phyloP scores from a whole-genome alignment of 2,329 filamentous ascomycete species.

The Cylindrodendrum hubeiense region DNA sequence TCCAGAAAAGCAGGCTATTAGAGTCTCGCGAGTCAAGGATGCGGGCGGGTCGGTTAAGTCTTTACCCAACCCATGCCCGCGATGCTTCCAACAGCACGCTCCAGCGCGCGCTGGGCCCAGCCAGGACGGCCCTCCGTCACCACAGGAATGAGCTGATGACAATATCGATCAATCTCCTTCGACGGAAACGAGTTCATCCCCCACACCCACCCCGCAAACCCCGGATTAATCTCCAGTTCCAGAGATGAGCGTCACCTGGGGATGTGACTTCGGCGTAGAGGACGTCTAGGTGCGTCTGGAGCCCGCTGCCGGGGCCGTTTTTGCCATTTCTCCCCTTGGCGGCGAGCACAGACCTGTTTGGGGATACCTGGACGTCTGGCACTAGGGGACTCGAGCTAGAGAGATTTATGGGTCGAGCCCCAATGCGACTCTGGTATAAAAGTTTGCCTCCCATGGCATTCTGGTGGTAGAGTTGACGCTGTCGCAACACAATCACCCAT shows the following conservation, averaged over 20 bases:
- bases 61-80: slow-evolving; percentile 34
- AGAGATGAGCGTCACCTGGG: slow-evolving; percentile 25
- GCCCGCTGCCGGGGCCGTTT: not conserved
- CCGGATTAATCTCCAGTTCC: slow-evolving; percentile 38
- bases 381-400: not conserved
- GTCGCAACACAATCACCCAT: slow-evolving; percentile 2
- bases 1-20: slow-evolving; percentile 5
- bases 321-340: not conserved
- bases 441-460: slow-evolving; percentile 19
- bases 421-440: slow-evolving; percentile 26
- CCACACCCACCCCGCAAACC: slow-evolving; percentile 46
- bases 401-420: slow-evolving; percentile 22
- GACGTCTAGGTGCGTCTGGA: not conserved
- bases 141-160: slow-evolving; percentile 29
- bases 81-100: not conserved
- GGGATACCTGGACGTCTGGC: not conserved
- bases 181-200: slow-evolving; percentile 46
- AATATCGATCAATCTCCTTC: slow-evolving; percentile 31
- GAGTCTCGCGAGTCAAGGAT: slow-evolving; percentile 22
- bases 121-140: not conserved
- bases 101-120: not conserved
- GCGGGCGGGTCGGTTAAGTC: slow-evolving; percentile 32
- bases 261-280: not conserved
- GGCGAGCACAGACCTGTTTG: not conserved
- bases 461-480: not conserved